Conservation (phyloP, 164 flowering plant genomes). For the Tetracentron sinense region DNA sequence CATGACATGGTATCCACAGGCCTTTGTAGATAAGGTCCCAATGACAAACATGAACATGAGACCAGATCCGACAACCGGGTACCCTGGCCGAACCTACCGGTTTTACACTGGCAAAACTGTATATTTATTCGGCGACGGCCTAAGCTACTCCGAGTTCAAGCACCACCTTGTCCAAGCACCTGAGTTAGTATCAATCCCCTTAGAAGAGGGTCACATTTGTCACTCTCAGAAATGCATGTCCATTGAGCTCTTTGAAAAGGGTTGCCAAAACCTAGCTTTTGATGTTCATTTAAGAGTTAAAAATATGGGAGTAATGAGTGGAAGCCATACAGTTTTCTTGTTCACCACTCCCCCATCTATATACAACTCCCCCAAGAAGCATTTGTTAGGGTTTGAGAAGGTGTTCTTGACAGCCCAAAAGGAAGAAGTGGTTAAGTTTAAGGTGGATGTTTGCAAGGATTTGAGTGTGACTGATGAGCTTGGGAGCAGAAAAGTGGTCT, state of each 20-base stretch:
- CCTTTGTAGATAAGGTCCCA: conserved; percentile 69
- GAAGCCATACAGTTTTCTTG: conserved; percentile 73
- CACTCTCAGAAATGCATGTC: conserved; percentile 55
- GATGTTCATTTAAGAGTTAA: conserved; percentile 62
- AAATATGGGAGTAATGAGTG: conserved; percentile 52
- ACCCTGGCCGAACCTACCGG: conserved; percentile 86
- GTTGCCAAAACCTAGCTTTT: conserved; percentile 49
- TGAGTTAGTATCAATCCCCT: conserved; percentile 44
- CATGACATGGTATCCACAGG: conserved; percentile 96
- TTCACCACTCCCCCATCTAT: conserved; percentile 65
- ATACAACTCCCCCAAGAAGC: conserved; percentile 76
- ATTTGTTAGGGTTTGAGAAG: conserved; percentile 81
- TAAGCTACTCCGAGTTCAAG: conserved; percentile 58
- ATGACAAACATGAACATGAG: conserved; percentile 99
- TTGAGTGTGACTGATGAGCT: conserved; percentile 79
- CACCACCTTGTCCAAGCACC: conserved; percentile 71
- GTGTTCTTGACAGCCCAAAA: conserved; percentile 35
- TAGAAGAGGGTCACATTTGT: conserved; percentile 66
- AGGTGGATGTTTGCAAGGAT: conserved; percentile 84
- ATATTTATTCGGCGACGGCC: conserved; percentile 78
- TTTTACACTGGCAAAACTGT: conserved; percentile 81
- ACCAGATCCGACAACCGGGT: conserved; percentile 69
- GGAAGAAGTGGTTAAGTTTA: conserved; percentile 53
- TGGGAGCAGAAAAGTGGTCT: conserved; percentile 63
- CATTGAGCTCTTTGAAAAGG: conserved; percentile 35